These are phyloP conservation scores for Syzygium aqueum DNA, from an alignment of 345 rosid species.

Conservation along the genomic window DNA sequence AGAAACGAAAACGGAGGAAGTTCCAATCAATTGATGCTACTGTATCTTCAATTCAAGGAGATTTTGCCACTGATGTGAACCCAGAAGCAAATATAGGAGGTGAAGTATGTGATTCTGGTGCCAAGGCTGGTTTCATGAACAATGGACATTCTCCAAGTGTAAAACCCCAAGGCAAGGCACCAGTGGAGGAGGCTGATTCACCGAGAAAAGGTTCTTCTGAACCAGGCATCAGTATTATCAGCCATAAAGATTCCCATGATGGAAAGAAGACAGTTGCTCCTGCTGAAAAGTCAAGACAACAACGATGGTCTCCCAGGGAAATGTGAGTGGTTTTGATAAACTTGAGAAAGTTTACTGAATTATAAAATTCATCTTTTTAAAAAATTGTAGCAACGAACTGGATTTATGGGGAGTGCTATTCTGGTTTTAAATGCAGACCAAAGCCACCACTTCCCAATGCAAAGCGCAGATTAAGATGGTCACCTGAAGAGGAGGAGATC, in stretches of 20 bases:
- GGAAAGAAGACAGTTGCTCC: not conserved
- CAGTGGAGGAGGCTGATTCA: not conserved
- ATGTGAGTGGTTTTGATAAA: not conserved
- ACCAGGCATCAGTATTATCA: not conserved
- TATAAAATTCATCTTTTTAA: not conserved
- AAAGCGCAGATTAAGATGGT: slow-evolving; percentile 1
- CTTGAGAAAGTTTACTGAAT: not conserved
- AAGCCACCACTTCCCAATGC: not conserved
- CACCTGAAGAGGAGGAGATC: slow-evolving; percentile 4
- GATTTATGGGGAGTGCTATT: not conserved
- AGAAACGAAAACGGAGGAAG: not conserved
- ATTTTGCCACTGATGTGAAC: not conserved
- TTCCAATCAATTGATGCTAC: not conserved
- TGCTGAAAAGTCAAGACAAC: not conserved
- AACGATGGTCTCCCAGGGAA: not conserved
- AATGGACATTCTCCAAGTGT: not conserved
- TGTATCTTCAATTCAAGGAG: not conserved
- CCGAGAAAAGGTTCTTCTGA: slow-evolving; percentile 2
- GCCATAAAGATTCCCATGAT: not conserved
- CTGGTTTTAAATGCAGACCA: not conserved
- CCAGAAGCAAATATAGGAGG: not conserved
- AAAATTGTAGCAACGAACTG: not conserved
- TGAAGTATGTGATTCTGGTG: slow-evolving; percentile 10
- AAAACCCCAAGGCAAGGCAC: not conserved
- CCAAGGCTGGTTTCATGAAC: not conserved